Evolutionary conservation across 2,329 filamentous ascomycete species (phyloP).

Genomic region (Ceratocystiopsis brevicomis): DNA sequence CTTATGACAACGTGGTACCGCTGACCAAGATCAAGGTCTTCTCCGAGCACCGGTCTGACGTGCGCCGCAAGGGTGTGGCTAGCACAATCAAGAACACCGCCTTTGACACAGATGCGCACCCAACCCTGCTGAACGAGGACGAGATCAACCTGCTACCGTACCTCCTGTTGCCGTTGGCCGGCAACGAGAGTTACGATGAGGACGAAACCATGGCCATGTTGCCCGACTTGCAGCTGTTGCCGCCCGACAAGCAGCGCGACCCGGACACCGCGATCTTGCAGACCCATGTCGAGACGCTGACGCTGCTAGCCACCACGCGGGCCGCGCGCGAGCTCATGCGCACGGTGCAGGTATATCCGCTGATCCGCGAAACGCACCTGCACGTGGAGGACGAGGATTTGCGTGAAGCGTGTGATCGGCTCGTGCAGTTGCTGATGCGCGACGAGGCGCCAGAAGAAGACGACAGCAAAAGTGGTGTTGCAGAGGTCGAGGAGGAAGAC

Average conservation of each 20-base stretch:
- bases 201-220: slow-evolving; percentile 78
- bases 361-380: slow-evolving; percentile 71
- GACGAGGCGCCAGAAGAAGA: slow-evolving; percentile 34
- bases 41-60: slow-evolving; percentile 69
- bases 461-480: slow-evolving; percentile 14
- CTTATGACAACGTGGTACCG: slow-evolving; percentile 70
- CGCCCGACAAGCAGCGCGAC: slow-evolving; percentile 78
- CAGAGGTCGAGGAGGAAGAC: slow-evolving; percentile 26
- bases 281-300: slow-evolving; percentile 76
- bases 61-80: slow-evolving; percentile 84
- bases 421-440: slow-evolving; percentile 77
- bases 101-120: slow-evolving; percentile 62
- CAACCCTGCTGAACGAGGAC: slow-evolving; percentile 48
- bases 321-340: slow-evolving; percentile 58
- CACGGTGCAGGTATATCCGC: slow-evolving; percentile 65
- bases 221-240: slow-evolving; percentile 72
- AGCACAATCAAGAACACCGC: slow-evolving; percentile 87
- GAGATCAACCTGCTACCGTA: slow-evolving; percentile 75
- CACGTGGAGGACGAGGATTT: slow-evolving; percentile 63
- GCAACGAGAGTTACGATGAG: slow-evolving; percentile 70
- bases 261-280: slow-evolving; percentile 55
- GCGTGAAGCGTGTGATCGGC: slow-evolving; percentile 63
- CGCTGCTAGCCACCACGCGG: slow-evolving; percentile 62
- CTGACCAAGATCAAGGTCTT: slow-evolving; percentile 86
- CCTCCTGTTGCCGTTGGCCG: slow-evolving; percentile 70